Evolutionary conservation across 257 asterid genomes (phyloP), one percentile per base, ranked within the genome.

Genomic region (Thymus mandschuricus): DNA sequence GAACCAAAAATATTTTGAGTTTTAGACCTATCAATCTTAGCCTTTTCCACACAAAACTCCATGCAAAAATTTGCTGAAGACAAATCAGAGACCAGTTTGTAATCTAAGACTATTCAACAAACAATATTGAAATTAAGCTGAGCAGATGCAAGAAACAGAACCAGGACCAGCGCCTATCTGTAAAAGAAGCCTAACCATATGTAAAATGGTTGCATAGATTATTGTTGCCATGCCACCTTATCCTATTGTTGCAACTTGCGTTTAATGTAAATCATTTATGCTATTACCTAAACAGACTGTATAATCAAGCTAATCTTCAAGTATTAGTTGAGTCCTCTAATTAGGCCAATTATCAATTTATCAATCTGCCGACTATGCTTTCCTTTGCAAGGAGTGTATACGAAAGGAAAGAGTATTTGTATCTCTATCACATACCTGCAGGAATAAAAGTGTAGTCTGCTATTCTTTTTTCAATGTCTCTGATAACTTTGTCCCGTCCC

Each of bases 391-490:
- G 57, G 13, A 30, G 29, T 65, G 44, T 1, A 46, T 40, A 44
- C 7, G 10, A 64, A 64, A 64, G 27, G 30, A 45, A 45, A 64
- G 43, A 2, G 29, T 28, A 45, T 5, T 29, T 45, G 44, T 46
- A 46, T 30, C 55, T 46, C 45, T 45, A 65, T 59, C 61, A 50
- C 81, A 3, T 80, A 86, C 98, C 98, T 79, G 54, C 91, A 79
- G 98, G 98, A 70, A 93, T 91, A 76, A 89, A 93, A 58, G 96
- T 75, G 69, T 60, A 91, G 70, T 88, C 91, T 45, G 98, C 96
- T 67, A 93, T 89, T 77, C 97, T 79, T 76, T 87, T 86, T 78
- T 91, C 98, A 46, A 91, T 91, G 48, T 67, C 76, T 72, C 77
- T 79, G 76, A 93, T 77, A 70, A 88, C 70, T 82, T 87, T 84